Evolutionary conservation across 805 yeast genomes (phyloP).

Genomic region (Lachancea quebecensis): DNA sequence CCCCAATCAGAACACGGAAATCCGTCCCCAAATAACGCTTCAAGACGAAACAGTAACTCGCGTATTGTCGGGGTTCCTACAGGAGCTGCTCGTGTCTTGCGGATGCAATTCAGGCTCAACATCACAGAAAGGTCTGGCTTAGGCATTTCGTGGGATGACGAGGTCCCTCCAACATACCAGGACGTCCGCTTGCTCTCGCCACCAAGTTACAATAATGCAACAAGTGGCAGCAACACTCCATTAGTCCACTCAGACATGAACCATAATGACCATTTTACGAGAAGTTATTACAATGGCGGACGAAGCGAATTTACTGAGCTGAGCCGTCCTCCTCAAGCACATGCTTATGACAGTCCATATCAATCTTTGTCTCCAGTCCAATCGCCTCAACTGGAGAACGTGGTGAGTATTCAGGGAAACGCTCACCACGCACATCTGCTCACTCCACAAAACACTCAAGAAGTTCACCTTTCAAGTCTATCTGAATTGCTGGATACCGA

Average conservation of each 20-base stretch:
- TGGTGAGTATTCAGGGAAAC: conserved; percentile 30
- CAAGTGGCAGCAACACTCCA: not conserved
- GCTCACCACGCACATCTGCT: conserved; percentile 18
- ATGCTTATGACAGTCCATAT: conserved; percentile 12
- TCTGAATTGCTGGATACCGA: conserved; percentile 28
- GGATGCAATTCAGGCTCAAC: conserved; percentile 87
- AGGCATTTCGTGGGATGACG: conserved; percentile 98
- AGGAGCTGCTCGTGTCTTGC: conserved; percentile 87
- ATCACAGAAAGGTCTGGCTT: conserved; percentile 88
- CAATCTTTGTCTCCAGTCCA: conserved; percentile 14
- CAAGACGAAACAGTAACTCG: conserved; percentile 7
- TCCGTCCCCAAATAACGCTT: conserved; percentile 10
- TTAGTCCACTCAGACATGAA: not conserved
- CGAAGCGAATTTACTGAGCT: conserved; percentile 1
- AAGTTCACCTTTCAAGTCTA: conserved; percentile 17
- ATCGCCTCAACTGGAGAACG: conserved; percentile 22
- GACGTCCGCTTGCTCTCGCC: conserved; percentile 81
- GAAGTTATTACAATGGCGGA: not conserved
- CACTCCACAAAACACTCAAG: conserved; percentile 30
- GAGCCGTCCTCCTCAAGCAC: conserved; percentile 25
- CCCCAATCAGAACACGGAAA: conserved; percentile 9
- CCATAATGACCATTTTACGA: not conserved
- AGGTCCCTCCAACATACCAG: conserved; percentile 93
- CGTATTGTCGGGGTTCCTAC: conserved; percentile 64
- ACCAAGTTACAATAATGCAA: conserved; percentile 53